Base-by-base conservation (phyloP, 2,329 filamentous ascomycete genomes). In the Chaetomiaceae sp. region DNA sequence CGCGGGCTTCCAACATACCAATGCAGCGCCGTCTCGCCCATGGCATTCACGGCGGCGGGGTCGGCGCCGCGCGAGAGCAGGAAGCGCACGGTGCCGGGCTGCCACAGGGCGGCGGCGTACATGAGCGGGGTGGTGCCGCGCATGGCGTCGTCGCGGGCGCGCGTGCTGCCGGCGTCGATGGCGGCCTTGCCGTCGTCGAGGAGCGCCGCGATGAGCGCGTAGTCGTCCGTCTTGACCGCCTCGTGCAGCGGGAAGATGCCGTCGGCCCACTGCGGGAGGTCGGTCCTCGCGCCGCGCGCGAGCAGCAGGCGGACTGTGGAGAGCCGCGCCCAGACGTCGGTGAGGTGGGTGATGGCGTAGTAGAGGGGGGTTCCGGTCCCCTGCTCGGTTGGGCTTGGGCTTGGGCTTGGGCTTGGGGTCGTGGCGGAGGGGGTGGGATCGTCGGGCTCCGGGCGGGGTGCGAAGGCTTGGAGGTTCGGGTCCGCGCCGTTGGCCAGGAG, bases 21-120 rank as follows among this genome's bases (percentile, higher is more conserved):
- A 21, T 54, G 42, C 40, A 54, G 27, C 25, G 21, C 36, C 16
- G 47, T 51, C 36, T 54, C 52, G 10, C 42, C 47, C 2, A 54
- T 14, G 3, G 16, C 29, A 9, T 54, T 54, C 1, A 16, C 29
- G 4, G 9, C 9, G 20, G 2, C 20, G 6, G 27, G n/a, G 11
- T 54, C 47, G 2, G 52, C 52, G 10, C 52, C 52, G 13, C 25
- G 13, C 9, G 2, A 16, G 2, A 54, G 33, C 14, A 54, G 36
- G 14, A 27, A 25, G 9, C 30, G 13, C n/a, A 54, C 34, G 3
- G 41, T 7, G 4, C 18, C 11, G 8, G n/a, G 8, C 1, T 25
- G 9, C n/a, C 41, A 25, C 27, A 30, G 8, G 27, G 10, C 41
- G 5, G 41, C 41, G 8, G 53, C 47, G 20, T 47, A 51, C 34